Percentiles rank a stretch among this genome's conserved stretches.
Conservation (phyloP, 768 basidiomycete species). For the Suillus subluteus region DNA sequence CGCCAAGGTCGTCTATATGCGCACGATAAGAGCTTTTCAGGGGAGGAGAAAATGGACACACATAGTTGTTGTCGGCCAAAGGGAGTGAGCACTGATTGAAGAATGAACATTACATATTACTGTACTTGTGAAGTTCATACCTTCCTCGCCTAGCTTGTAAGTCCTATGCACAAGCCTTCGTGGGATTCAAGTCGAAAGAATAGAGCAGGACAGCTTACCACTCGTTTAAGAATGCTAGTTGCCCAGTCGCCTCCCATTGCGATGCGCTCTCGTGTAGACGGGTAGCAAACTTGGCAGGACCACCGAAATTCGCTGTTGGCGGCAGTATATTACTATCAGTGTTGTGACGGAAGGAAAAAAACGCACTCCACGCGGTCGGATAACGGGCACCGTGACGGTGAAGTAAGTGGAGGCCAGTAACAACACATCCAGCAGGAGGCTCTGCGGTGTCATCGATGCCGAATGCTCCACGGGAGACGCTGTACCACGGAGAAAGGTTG, state of each 20-base stretch:
- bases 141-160: constrained; percentile 88
- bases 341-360: background rate
- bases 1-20: constrained; percentile 59
- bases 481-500: constrained; percentile 87
- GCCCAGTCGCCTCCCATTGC: constrained; percentile 66
- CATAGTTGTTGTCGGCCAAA: constrained; percentile 89
- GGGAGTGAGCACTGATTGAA: constrained; percentile 71
- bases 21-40: background rate
- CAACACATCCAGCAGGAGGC: constrained; percentile 66
- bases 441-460: constrained; percentile 75
- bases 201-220: constrained; percentile 54
- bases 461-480: constrained; percentile 64
- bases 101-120: background rate
- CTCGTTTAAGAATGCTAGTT: constrained; percentile 75
- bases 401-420: constrained; percentile 78
- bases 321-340: background rate
- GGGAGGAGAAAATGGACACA: constrained; percentile 36
- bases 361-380: constrained; percentile 67
- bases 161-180: constrained; percentile 52
- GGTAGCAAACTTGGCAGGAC: constrained; percentile 58
- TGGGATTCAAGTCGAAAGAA: constrained; percentile 5
- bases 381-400: constrained; percentile 85
- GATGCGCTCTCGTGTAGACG: constrained; percentile 57
- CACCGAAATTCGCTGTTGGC: constrained; percentile 61
- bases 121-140: constrained; percentile 35